Evolutionary conservation across 2,329 filamentous ascomycete genomes (phyloP).

Genomic region (Neofusicoccum sp.): DNA sequence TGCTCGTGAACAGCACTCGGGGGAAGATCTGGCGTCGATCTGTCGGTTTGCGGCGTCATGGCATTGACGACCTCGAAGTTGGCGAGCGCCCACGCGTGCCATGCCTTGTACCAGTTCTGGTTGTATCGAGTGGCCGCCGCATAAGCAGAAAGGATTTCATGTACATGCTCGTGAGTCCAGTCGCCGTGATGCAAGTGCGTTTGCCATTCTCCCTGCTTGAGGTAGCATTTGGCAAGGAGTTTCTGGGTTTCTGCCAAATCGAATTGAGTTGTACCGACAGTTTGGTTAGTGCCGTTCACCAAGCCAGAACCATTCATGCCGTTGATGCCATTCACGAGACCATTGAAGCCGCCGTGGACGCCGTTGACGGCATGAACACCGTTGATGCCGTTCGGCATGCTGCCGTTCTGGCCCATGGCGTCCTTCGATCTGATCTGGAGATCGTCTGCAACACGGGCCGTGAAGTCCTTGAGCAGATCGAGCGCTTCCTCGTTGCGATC

Average conservation of each 20-base stretch:
- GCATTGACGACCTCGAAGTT: constrained; percentile 98
- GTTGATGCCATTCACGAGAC: constrained; percentile 53
- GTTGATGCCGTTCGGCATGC: constrained; percentile 47
- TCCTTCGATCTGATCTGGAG: constrained; percentile 47
- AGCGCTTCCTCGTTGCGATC: constrained; percentile 47
- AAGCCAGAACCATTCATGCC: constrained; percentile 30
- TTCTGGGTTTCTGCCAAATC: constrained; percentile 61
- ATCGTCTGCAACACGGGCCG: constrained; percentile 61
- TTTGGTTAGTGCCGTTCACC: constrained; percentile 36
- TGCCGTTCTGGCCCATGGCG: constrained; percentile 38
- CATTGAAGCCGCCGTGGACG: constrained; percentile 42
- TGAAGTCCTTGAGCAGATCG: constrained; percentile 64
- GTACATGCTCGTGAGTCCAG: constrained; percentile 84
- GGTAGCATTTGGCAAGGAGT: constrained; percentile 90
- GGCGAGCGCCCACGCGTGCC: constrained; percentile 97
- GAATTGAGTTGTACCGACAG: constrained; percentile 29
- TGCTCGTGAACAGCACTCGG: constrained; percentile 76
- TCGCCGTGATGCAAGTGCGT: constrained; percentile 81
- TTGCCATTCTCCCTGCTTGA: constrained; percentile 96
- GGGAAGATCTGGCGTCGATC: constrained; percentile 60
- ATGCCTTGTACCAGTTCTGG: constrained; percentile 96
- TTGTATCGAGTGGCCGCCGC: constrained; percentile 92
- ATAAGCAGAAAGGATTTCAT: constrained; percentile 90
- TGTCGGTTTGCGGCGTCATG: constrained; percentile 67
- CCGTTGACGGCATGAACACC: constrained; percentile 51